Base-by-base conservation (phyloP, 75 land plant species). In the Cupressus sempervirens region DNA sequence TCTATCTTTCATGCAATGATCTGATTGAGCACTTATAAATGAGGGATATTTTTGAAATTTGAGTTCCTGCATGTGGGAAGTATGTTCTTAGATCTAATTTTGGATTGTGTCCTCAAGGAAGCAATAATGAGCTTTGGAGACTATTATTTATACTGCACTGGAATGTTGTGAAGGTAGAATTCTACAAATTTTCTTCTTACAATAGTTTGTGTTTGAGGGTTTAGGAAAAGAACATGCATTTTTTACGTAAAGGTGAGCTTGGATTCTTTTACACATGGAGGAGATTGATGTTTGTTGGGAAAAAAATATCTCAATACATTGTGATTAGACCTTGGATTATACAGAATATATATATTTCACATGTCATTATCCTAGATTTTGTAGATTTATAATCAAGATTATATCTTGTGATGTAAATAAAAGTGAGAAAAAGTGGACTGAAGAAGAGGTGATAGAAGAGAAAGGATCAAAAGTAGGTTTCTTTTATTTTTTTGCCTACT, bases 101-200 rank as follows among this genome's bases (percentile, higher is more conserved):
- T 79, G 11, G 81, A 72, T 62, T n/a, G 26, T 72, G 35, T 72
- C 8, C 67, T 36, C 83, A 89, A 89, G 90, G 84, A 20, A 82
- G 50, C 38, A 89, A 88, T 82, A 90, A 90, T 74, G 84, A 87
- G 75, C 87, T 88, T 53, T 86, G 88, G 50, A 83, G 91, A 90
- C 91, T 79, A 88, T 90, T 81, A 84, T 88, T 34, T 90, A 56
- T 82, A 88, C 91, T 54, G 90, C 91, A 40, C 91, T 90, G 40
- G 91, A 90, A 86, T 90, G 91, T 65, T 89, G 91, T 46, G 34
- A 41, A 86, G 91, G 91, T 90, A 48, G 70, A 83, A 87, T 80
- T 23, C 54, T 52, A 30, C 35, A 72, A 72, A 72, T 36, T 72
- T 72, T 35, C 2, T 72, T 29, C 11, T 85, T 81, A 16, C 30